phyloP scores from a whole-genome alignment of 768 basidiomycete genomes.

The Pisolithus tinctorius region DNA sequence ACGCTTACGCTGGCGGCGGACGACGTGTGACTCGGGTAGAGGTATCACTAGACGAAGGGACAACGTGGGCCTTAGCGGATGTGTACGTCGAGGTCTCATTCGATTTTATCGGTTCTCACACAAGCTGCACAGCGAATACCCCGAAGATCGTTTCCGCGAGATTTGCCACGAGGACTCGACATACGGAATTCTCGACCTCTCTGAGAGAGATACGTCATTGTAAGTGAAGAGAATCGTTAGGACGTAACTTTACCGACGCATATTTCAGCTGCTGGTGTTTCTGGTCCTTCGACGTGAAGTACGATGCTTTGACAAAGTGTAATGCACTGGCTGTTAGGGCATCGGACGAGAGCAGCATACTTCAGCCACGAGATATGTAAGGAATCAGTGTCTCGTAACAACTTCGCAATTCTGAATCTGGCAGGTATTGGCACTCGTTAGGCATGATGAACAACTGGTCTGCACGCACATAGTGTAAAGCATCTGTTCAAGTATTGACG shows the following conservation, averaged over 20 bases:
- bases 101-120: neutral
- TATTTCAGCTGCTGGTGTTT: slow-evolving; percentile 48
- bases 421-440: slow-evolving; percentile 44
- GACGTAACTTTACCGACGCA: neutral
- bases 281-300: slow-evolving; percentile 39
- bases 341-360: slow-evolving; percentile 46
- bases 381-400: neutral
- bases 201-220: slow-evolving; percentile 44
- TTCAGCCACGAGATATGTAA: slow-evolving; percentile 51
- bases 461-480: slow-evolving; percentile 3
- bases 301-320: slow-evolving; percentile 29
- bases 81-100: slow-evolving; percentile 19
- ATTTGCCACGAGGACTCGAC: slow-evolving; percentile 30
- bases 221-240: slow-evolving; percentile 10
- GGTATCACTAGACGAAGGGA: slow-evolving; percentile 47
- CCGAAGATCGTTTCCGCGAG: slow-evolving; percentile 44
- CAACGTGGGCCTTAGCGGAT: slow-evolving; percentile 40
- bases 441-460: slow-evolving; percentile 54
- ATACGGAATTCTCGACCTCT: slow-evolving; percentile 45
- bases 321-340: slow-evolving; percentile 41
- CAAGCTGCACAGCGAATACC: slow-evolving; percentile 28
- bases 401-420: neutral
- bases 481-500: neutral
- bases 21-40: slow-evolving; percentile 53
- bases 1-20: slow-evolving; percentile 59